Evolutionary conservation across 768 basidiomycete species (phyloP).

Genomic region (Russula foetens): DNA sequence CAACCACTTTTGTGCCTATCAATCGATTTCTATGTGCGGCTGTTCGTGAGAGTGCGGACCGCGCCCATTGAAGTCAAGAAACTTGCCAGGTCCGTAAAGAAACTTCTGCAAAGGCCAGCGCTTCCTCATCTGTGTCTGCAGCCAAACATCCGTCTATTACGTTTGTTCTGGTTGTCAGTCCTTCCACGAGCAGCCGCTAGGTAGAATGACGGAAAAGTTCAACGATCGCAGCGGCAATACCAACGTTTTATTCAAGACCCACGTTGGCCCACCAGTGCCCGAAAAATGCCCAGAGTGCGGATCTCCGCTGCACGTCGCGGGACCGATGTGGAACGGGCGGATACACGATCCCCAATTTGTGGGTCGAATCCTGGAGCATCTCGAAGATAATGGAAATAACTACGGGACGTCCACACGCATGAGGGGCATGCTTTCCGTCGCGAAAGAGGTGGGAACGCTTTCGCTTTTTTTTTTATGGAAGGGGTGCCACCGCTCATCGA

Average conservation of each 20-base stretch:
- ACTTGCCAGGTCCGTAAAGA: constrained; percentile 53
- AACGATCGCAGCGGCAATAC: constrained; percentile 46
- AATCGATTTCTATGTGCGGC: constrained; percentile 94
- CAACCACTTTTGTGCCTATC: constrained; percentile 84
- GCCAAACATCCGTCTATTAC: constrained; percentile 81
- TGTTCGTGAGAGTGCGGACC: constrained; percentile 76
- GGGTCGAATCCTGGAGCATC: constrained; percentile 61
- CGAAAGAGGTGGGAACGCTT: constrained; percentile 60
- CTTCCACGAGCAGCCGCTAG: constrained; percentile 80
- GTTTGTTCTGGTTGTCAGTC: constrained; percentile 81
- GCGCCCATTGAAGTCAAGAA: constrained; percentile 81
- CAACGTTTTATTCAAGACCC: constrained; percentile 65
- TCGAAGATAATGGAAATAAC: constrained; percentile 49
- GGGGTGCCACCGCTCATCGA: neutral
- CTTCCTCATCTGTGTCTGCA: constrained; percentile 27
- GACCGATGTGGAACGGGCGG: constrained; percentile 95
- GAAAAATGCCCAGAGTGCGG: constrained; percentile 79
- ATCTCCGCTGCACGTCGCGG: constrained; percentile 72
- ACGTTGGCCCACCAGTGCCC: constrained; percentile 55
- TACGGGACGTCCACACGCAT: constrained; percentile 81
- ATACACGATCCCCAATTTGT: constrained; percentile 76
- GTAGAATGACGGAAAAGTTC: constrained; percentile 55
- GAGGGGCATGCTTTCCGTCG: constrained; percentile 92
- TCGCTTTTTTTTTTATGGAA: neutral
- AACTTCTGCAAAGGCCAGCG: neutral